These are phyloP conservation scores for Camellia granthamiana DNA, from an alignment of 148 eudicot species.

Conservation along the genomic window DNA sequence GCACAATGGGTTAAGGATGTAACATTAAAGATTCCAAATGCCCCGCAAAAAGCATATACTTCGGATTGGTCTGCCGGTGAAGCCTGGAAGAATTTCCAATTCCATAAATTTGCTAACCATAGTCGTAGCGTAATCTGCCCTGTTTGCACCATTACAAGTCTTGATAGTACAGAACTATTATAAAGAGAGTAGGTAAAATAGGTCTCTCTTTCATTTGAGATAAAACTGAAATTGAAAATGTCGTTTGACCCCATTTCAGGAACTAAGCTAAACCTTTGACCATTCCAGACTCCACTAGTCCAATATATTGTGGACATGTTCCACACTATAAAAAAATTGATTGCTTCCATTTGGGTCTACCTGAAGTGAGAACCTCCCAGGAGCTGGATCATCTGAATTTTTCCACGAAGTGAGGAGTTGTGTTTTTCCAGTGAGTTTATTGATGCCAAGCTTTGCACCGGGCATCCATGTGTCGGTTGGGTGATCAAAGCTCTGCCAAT, in stretches of 20 bases:
- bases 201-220: constrained; percentile 10
- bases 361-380: constrained; percentile 16
- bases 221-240: constrained; percentile 11
- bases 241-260: neutral
- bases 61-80: neutral
- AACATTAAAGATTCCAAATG: constrained; percentile 5
- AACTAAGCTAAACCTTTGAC: constrained; percentile 4
- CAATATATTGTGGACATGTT: constrained; percentile 18
- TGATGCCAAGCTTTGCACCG: constrained; percentile 20
- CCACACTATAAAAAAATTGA: neutral
- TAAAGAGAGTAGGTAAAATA: constrained; percentile 6
- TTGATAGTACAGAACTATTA: neutral
- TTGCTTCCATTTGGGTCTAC: constrained; percentile 1
- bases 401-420: constrained; percentile 18
- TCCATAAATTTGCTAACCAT: neutral
- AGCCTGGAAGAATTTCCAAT: neutral
- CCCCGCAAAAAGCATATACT: constrained; percentile 16
- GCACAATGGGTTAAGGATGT: neutral
- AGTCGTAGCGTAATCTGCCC: constrained; percentile 8
- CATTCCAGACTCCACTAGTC: constrained; percentile 20
- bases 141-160: neutral
- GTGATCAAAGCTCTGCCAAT: constrained; percentile 28
- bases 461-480: constrained; percentile 26
- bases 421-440: neutral
- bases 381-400: constrained; percentile 20